These are phyloP conservation scores for Quercus gilva DNA, from an alignment of 306 rosid genomes.

Conservation along the genomic window DNA sequence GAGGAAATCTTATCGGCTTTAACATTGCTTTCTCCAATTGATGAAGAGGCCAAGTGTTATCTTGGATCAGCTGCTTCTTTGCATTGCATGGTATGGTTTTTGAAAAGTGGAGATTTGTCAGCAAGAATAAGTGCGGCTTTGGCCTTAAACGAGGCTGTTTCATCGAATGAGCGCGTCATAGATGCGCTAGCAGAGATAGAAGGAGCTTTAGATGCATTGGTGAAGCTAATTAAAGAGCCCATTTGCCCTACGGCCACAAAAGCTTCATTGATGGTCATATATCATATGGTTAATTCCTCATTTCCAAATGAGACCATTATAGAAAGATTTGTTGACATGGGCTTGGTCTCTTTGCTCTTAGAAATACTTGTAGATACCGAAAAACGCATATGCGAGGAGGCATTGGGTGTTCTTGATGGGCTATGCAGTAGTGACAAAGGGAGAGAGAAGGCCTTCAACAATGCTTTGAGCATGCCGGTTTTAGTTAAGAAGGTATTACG, in stretches of 20 bases:
- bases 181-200: constrained; percentile 15
- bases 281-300: constrained; percentile 39
- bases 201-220: constrained; percentile 41
- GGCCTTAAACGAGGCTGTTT: constrained; percentile 32
- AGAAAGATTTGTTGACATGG: constrained; percentile 56
- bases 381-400: constrained; percentile 56
- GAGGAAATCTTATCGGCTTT: constrained; percentile 39
- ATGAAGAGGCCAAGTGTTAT: constrained; percentile 25
- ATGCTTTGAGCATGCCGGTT: constrained; percentile 73
- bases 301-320: constrained; percentile 16
- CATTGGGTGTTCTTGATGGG: constrained; percentile 58
- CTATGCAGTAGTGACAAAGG: constrained; percentile 51
- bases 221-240: constrained; percentile 47
- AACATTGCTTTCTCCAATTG: constrained; percentile 31
- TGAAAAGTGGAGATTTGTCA: constrained; percentile 38
- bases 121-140: constrained; percentile 26
- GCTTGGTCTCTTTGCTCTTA: constrained; percentile 55
- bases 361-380: constrained; percentile 68
- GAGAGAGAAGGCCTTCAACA: constrained; percentile 40
- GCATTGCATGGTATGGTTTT: constrained; percentile 34
- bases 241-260: constrained; percentile 46
- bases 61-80: constrained; percentile 32
- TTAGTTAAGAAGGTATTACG: constrained; percentile 72
- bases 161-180: constrained; percentile 8
- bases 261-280: constrained; percentile 54